These are phyloP conservation scores for Pleurotus djamor DNA, from an alignment of 768 basidiomycete genomes.

Conservation along the genomic window DNA sequence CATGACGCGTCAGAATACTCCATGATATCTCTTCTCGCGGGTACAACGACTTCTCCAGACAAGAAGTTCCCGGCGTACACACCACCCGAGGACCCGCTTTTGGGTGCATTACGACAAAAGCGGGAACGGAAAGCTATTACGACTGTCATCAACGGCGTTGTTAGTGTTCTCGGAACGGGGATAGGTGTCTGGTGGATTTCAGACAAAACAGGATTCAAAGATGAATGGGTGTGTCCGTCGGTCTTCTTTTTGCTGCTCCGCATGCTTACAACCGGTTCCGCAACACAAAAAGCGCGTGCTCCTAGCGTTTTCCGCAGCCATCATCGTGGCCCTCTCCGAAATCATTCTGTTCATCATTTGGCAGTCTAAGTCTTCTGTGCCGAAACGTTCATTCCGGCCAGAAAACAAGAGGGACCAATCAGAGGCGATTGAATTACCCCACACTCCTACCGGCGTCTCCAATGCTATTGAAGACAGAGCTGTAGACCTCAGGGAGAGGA, in stretches of 20 bases:
- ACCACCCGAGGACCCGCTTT: constrained; percentile 32
- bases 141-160: constrained; percentile 64
- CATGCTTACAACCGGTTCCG: constrained; percentile 7
- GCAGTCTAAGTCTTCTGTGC: constrained; percentile 45
- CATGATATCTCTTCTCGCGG: constrained; percentile 77
- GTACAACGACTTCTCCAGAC: constrained; percentile 75
- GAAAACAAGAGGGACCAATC: constrained; percentile 41
- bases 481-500: constrained; percentile 7
- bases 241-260: not conserved
- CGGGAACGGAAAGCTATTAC: constrained; percentile 68
- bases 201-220: constrained; percentile 55
- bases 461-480: constrained; percentile 7
- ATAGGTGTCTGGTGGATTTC: constrained; percentile 75
- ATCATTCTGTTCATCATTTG: constrained; percentile 71
- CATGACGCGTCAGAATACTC: constrained; percentile 56
- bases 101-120: constrained; percentile 36
- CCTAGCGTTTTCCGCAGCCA: constrained; percentile 55
- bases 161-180: constrained; percentile 68
- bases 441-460: constrained; percentile 6
- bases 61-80: constrained; percentile 58
- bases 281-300: constrained; percentile 47
- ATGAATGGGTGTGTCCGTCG: constrained; percentile 67
- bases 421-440: constrained; percentile 10
- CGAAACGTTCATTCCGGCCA: constrained; percentile 15
- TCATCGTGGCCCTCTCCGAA: constrained; percentile 72